Evolutionary conservation across 2,329 filamentous ascomycete species (phyloP).

Genomic region (Tetracladium maxilliforme): DNA sequence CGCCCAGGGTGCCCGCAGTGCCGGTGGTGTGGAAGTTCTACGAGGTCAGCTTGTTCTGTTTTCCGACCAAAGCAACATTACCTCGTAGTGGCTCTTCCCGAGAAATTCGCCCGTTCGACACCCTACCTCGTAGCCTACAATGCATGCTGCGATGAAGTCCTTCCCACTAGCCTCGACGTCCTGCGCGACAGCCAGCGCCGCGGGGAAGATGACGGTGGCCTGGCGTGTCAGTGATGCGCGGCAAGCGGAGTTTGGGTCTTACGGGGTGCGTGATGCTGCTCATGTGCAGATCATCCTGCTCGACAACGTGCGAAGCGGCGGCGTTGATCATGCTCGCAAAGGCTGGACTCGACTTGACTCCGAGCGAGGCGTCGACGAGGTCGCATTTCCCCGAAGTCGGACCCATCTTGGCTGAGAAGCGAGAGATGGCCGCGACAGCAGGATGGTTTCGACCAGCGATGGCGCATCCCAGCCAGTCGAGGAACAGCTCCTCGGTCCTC

Average conservation of each 20-base stretch:
- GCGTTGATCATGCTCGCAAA: conserved; percentile 15
- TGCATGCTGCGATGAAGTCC: conserved; percentile 15
- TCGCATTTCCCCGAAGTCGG: conserved; percentile 15
- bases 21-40: conserved; percentile 1
- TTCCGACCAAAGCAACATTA: conserved; percentile 3
- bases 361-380: conserved; percentile 11
- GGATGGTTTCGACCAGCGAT: conserved; percentile 15
- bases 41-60: not conserved
- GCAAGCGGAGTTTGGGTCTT: conserved; percentile 2
- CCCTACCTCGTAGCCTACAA: conserved; percentile 15
- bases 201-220: conserved; percentile 15
- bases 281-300: conserved; percentile 17
- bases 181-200: conserved; percentile 14
- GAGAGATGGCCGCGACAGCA: conserved; percentile 10
- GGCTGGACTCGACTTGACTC: conserved; percentile 10
- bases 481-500: conserved; percentile 16
- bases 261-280: conserved; percentile 17
- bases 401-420: no score
- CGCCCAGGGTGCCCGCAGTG: conserved; percentile 1
- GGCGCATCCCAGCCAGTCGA: conserved; percentile 14
- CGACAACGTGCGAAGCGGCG: conserved; percentile 15
- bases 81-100: conserved; percentile 15
- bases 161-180: conserved; percentile 12
- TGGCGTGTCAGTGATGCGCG: conserved; percentile 4
- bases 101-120: conserved; percentile 14